Conservation (phyloP, 805 yeast genomes). For the Starmerella riodocensis region DNA sequence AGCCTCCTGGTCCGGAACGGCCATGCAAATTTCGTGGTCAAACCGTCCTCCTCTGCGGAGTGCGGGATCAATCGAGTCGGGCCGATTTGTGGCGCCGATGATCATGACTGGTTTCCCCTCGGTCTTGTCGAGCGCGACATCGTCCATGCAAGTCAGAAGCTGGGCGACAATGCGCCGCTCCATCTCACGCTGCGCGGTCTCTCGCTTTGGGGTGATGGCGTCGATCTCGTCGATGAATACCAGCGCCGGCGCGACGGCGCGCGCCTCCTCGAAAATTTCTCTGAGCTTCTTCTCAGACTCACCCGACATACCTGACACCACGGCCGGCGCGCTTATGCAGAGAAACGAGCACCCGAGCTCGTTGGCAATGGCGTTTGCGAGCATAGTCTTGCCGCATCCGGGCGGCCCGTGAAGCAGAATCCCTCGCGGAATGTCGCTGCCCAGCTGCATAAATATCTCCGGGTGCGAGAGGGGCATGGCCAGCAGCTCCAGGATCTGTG, state of each 20-base stretch:
- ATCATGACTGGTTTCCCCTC: conserved; percentile 87
- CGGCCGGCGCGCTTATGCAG: conserved; percentile 83
- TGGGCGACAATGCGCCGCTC: conserved; percentile 95
- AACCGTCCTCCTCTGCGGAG: conserved; percentile 93
- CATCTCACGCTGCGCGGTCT: conserved; percentile 97
- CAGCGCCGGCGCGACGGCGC: conserved; percentile 76
- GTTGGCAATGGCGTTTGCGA: conserved; percentile 93
- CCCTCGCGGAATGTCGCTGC: conserved; percentile 92
- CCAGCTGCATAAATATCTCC: conserved; percentile 73
- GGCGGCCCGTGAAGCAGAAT: conserved; percentile 95
- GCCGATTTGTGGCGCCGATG: conserved; percentile 93
- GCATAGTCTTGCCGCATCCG: conserved; percentile 95
- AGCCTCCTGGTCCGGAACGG: conserved; percentile 84
- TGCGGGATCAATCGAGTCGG: conserved; percentile 89
- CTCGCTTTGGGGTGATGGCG: conserved; percentile 95
- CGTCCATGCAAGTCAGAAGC: conserved; percentile 87
- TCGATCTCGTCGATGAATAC: conserved; percentile 94
- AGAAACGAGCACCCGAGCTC: conserved; percentile 88
- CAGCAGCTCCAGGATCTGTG: conserved; percentile 76
- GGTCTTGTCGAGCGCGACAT: conserved; percentile 72
- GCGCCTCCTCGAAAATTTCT: conserved; percentile 89
- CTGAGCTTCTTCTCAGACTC: conserved; percentile 90
- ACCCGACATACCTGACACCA: conserved; percentile 98
- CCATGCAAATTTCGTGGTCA: conserved; percentile 84
- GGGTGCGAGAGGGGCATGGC: conserved; percentile 91